Percentiles rank a stretch among this genome's conserved stretches.
These are phyloP conservation scores for Alternaria viburni DNA, from an alignment of 2,329 filamentous ascomycete species.

Conservation along the genomic window DNA sequence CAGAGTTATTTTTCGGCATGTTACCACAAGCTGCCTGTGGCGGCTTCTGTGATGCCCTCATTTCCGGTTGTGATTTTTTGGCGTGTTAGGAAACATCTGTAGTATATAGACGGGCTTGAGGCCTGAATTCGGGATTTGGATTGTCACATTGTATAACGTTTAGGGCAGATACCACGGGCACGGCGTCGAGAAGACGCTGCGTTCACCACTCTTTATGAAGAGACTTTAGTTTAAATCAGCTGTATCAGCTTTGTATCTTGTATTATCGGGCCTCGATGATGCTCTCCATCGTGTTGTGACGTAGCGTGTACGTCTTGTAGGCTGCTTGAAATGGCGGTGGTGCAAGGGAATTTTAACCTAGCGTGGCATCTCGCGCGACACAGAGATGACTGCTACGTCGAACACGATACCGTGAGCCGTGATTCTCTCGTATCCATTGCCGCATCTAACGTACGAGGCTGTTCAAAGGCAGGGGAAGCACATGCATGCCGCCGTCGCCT, in stretches of 20 bases:
- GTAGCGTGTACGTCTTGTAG: not conserved
- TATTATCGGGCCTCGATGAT: not conserved
- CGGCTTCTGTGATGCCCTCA: conserved; percentile 27
- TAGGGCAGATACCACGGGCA: conserved; percentile 10
- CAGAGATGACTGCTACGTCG: not conserved
- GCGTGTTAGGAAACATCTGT: conserved; percentile 5
- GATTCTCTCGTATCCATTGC: not conserved
- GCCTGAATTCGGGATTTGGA: conserved; percentile 1
- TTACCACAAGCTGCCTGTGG: conserved; percentile 31
- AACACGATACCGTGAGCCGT: not conserved
- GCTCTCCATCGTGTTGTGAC: not conserved
- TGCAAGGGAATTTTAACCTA: not conserved
- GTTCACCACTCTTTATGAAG: conserved; percentile 7
- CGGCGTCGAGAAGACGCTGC: conserved; percentile 1
- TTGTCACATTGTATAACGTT: conserved; percentile 6
- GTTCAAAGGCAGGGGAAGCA: not conserved
- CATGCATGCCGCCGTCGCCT: not conserved
- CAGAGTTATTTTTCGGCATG: conserved; percentile 21
- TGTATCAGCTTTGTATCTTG: conserved; percentile 17
- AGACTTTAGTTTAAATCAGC: conserved; percentile 30
- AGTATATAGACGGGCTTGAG: conserved; percentile 7
- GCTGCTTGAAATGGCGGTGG: not conserved
- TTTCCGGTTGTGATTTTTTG: conserved; percentile 14
- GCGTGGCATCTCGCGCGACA: not conserved
- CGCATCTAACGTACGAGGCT: not conserved